Percentiles rank a stretch among this genome's conserved stretches.
Evolutionary conservation across 2,329 filamentous ascomycete genomes (phyloP).

Genomic region (Hirsutella minnesotensis): DNA sequence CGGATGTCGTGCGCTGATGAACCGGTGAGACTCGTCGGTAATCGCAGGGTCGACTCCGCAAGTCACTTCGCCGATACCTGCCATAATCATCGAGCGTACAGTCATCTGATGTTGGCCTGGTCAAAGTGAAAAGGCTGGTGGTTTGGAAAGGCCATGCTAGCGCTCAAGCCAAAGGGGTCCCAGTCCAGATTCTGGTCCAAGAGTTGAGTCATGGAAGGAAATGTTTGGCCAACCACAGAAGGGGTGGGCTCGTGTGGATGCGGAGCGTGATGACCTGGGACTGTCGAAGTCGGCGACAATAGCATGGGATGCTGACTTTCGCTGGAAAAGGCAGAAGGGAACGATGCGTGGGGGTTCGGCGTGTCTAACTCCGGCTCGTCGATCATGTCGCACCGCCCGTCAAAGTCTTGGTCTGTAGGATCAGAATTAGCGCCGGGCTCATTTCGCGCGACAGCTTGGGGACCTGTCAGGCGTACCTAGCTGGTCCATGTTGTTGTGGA

Average conservation of each 20-base stretch:
- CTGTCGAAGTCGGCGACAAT: slow-evolving; percentile 27
- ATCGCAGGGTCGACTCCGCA: too few species aligned
- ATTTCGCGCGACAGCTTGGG: slow-evolving; percentile 8
- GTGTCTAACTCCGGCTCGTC: slow-evolving; percentile 69
- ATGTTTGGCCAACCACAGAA: slow-evolving; percentile 27
- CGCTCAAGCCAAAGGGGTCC: slow-evolving; percentile 85
- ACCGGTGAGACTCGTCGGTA: too few species aligned
- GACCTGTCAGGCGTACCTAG: slow-evolving; percentile 65
- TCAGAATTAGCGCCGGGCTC: not conserved
- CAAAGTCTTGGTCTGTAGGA: slow-evolving; percentile 86
- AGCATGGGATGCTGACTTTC: slow-evolving; percentile 29
- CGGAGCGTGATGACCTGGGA: slow-evolving; percentile 16
- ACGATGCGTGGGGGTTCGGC: slow-evolving; percentile 52
- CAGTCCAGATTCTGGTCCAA: slow-evolving; percentile 78
- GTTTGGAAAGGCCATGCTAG: slow-evolving; percentile 89
- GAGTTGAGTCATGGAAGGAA: slow-evolving; percentile 51
- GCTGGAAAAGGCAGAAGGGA: slow-evolving; percentile 42
- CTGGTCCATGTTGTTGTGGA: slow-evolving; percentile 91
- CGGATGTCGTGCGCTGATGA: too few species aligned
- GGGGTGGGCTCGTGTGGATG: slow-evolving; percentile 24
- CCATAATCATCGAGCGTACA: too few species aligned
- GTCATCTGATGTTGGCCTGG: slow-evolving; percentile 40
- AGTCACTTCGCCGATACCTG: too few species aligned
- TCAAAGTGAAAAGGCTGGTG: slow-evolving; percentile 71
- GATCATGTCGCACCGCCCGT: slow-evolving; percentile 78